These are phyloP conservation scores for Urochloa ruziziensis DNA, from an alignment of 176 grass and related monocot genomes.

Conservation along the genomic window DNA sequence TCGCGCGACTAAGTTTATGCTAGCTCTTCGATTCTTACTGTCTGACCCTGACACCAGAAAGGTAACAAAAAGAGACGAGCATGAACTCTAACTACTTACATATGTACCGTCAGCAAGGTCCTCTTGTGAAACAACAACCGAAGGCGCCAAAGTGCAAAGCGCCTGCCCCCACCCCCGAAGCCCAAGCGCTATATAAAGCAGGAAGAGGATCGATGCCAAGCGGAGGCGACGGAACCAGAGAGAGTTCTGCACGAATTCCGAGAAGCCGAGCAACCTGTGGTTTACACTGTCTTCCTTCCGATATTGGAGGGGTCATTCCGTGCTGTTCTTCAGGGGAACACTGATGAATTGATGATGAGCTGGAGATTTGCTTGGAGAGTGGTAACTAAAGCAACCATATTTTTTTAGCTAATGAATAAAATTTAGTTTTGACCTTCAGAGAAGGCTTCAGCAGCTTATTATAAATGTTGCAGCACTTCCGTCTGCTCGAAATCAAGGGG, in stretches of 20 bases:
- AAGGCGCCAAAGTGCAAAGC: neutral
- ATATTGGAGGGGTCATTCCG: slow-evolving; percentile 77
- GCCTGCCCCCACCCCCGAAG: neutral
- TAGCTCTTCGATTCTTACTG: neutral
- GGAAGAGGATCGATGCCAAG: neutral
- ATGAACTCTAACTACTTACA: neutral
- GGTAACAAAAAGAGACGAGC: neutral
- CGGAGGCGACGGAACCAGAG: neutral
- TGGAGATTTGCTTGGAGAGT: slow-evolving; percentile 85
- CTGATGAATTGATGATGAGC: slow-evolving; percentile 60
- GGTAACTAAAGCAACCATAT: slow-evolving; percentile 25
- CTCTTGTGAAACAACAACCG: no score
- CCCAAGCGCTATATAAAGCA: neutral
- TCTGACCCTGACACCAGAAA: neutral
- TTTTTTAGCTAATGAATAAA: slow-evolving; percentile 1
- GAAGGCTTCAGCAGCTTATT: no score
- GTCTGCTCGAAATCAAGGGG: no score
- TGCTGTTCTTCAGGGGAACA: slow-evolving; percentile 76
- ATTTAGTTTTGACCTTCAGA: no score
- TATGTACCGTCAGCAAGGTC: neutral
- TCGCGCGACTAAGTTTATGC: no score
- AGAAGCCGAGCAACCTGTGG: slow-evolving; percentile 20
- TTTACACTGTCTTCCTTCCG: slow-evolving; percentile 71
- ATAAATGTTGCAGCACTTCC: no score
- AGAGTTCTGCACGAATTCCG: neutral